Evolutionary conservation across 2,329 filamentous ascomycete species (phyloP), one percentile per base, ranked within the genome.

Genomic region (Clarireedia hainanense): DNA sequence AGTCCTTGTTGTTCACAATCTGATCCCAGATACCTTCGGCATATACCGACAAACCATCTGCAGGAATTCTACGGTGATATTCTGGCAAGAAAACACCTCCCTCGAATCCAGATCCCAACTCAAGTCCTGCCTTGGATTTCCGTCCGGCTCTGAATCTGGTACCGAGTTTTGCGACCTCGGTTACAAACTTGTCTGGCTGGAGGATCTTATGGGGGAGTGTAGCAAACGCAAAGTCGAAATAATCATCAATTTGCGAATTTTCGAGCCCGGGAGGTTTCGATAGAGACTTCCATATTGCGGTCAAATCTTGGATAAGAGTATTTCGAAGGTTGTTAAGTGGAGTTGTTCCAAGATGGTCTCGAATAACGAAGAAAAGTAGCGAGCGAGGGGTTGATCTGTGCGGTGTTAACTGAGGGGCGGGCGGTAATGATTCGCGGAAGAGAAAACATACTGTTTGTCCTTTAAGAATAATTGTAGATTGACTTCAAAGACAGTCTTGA

Each of bases 401-500:
- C 39, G 58, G 65, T 70, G 57, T 64, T 55, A 63, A 60, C 56
- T 34, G 26, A 20, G 53, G 45, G n/a, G n/a, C 46, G 45, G n/a
- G n/a, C 46, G 51, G 40, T 50, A 64, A 60, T 47, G 26, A 51
- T 17, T 6, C 27, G 47, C 37, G 17, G 17, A 47, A 10, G 15
- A 40, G 30, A 42, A 40, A 36, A 76, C 84, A 67, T 80, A 92
- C 88, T 90, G 89, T 72, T 86, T 91, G 71, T 96, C 91, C 76
- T 96, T 96, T 65, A 97, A 78, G 73, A 99, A 99, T 27, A 99
- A 78, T 73, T 97, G 92, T 69, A 99, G 72, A 70, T 99, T 99
- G 72, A 99, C 94, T 75, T 99, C 94, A 66, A 99, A 99, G 4
- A 99, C 94, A 0, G 95, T 99, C 80, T 99, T 99, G 67, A 99